A percentile compares a stretch with the other conserved stretches of the same genome.
Conservation (phyloP, 2,329 filamentous ascomycete genomes). For the Fusarium robinianum region DNA sequence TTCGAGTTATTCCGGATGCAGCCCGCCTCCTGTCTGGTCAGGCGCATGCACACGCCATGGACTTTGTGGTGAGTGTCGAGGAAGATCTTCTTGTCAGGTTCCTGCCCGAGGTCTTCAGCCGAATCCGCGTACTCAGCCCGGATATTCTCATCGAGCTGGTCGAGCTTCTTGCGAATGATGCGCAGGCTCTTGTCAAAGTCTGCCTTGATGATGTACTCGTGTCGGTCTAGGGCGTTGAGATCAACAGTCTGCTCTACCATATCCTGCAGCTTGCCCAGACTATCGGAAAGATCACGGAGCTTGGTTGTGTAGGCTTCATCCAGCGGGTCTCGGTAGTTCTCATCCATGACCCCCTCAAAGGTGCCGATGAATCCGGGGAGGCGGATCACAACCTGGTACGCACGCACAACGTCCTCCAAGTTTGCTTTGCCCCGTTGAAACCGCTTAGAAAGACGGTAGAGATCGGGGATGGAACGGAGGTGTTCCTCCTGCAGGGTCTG, state of each 20-base stretch:
- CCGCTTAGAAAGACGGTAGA: constrained; percentile 90
- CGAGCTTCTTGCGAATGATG: constrained; percentile 88
- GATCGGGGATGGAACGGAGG: constrained; percentile 86
- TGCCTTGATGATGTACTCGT: constrained; percentile 98
- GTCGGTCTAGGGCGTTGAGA: constrained; percentile 90
- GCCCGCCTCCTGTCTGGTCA: constrained; percentile 87
- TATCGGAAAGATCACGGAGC: constrained; percentile 74
- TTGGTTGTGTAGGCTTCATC: constrained; percentile 87
- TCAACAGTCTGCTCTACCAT: constrained; percentile 99
- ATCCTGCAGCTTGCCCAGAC: constrained; percentile 84
- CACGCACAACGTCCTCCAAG: constrained; percentile 91
- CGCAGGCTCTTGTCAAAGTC: constrained; percentile 91
- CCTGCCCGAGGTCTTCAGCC: constrained; percentile 81
- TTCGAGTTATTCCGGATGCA: constrained; percentile 89
- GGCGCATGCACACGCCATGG: constrained; percentile 93
- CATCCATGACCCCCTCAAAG: constrained; percentile 93
- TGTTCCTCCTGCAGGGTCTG: constrained; percentile 98
- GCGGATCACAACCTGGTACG: constrained; percentile 92
- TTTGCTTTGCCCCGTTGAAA: constrained; percentile 92
- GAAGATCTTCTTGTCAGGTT: constrained; percentile 98
- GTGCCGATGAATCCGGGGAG: constrained; percentile 88
- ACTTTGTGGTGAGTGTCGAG: constrained; percentile 88
- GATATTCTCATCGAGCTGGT: constrained; percentile 82
- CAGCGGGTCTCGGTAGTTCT: constrained; percentile 84
- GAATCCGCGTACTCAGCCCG: constrained; percentile 77